phyloP scores from a whole-genome alignment of 164 flowering plant species.

The Stephania yunnanensis region DNA sequence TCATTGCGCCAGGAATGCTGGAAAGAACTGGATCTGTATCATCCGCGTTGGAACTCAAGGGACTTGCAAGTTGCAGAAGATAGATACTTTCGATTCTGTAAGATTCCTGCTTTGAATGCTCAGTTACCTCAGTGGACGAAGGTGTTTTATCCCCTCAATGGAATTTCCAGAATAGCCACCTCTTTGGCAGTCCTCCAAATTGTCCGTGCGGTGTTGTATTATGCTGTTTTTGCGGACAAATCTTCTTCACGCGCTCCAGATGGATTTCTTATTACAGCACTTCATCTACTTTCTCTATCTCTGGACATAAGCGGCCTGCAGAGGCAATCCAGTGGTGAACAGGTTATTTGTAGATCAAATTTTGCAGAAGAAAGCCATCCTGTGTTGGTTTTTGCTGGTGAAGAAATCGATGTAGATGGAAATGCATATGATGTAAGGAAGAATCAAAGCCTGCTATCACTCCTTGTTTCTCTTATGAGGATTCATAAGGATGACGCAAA shows the following conservation, averaged over 20 bases:
- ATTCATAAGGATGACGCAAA: constrained; percentile 39
- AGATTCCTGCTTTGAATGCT: constrained; percentile 59
- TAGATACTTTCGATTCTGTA: constrained; percentile 74
- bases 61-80: constrained; percentile 94
- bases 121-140: constrained; percentile 89
- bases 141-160: constrained; percentile 61
- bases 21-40: constrained; percentile 90
- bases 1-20: constrained; percentile 61
- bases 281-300: constrained; percentile 81
- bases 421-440: constrained; percentile 24
- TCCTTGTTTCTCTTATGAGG: constrained; percentile 70
- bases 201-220: constrained; percentile 68
- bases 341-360: constrained; percentile 10
- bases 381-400: constrained; percentile 55
- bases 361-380: constrained; percentile 35
- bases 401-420: constrained; percentile 40
- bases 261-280: constrained; percentile 62
- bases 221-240: constrained; percentile 57
- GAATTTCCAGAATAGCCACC: constrained; percentile 67
- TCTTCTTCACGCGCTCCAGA: constrained; percentile 84
- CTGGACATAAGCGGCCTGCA: constrained; percentile 58
- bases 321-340: constrained; percentile 26
- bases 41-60: constrained; percentile 87
- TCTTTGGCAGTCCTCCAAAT: constrained; percentile 51
- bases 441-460: constrained; percentile 63